Base-by-base conservation (phyloP, 345 rosid species). In the Dipteronia sinensis region DNA sequence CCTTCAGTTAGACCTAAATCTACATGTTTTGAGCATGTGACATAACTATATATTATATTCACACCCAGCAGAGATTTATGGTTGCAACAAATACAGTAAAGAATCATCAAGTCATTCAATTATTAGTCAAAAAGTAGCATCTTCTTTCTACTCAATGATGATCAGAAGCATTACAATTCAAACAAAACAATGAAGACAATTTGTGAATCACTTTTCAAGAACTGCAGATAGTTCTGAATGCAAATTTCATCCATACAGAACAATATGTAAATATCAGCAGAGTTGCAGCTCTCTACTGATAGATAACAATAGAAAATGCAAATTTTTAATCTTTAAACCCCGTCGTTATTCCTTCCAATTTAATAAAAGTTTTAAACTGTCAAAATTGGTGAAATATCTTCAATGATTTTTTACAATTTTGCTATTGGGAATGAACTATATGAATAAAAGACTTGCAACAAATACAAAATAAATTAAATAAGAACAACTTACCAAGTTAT, bases 401-500 rank as follows among this genome's bases (percentile, higher is more conserved):
- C 46, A 42, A 42, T 42, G 46, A 42, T 42, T 42, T 42, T 42
- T 42, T 9, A 9, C 46, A 31, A 4, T 19, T 31, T 19, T 17
- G 74, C 58, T 71, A 12, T 9, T 17, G 7, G 11, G 22, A 3
- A 7, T 70, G 62, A 70, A 70, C 27, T 27, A 29, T 68, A 22
- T 11, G 23, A 42, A 47, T 7, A 7, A 58, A 47, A 47, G 42
- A 12, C 59, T 71, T 53, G 19, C 25, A 40, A 1, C 27, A 61
- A 46, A 34, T 23, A 22, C 20, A 1, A 7, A 47, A 34, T 34
- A 4, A 34, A 34, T 34, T 62, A 79, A 42, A 19, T 2, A 16
- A 74, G 22, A 7, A 17, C 69, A 27, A 75, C 88, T 81, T 79
- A 94, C 99, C 91, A 96, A 76, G n/a, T 92, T 88, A 81, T 89